These are phyloP conservation scores for Tetraselmis chui DNA, from an alignment of 139 green algal genomes.

Conservation along the genomic window DNA sequence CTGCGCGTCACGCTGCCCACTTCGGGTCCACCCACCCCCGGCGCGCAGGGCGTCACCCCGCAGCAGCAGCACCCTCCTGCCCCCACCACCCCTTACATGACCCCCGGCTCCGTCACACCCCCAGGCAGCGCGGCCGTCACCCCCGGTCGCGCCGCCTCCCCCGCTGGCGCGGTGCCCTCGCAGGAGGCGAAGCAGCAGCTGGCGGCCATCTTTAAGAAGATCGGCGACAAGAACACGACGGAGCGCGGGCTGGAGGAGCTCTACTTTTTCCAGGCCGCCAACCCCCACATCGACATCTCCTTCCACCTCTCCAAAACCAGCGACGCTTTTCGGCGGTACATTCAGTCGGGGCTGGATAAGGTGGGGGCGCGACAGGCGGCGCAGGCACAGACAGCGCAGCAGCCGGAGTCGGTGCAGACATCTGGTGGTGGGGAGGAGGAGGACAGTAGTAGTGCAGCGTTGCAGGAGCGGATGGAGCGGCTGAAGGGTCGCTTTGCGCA, in stretches of 20 bases:
- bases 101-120: not conserved
- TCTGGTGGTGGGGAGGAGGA: not conserved
- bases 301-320: constrained; percentile 26
- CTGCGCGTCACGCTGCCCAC: not conserved
- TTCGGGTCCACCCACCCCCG: not conserved
- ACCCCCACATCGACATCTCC: constrained; percentile 37
- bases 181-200: constrained; percentile 37
- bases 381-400: not conserved
- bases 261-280: constrained; percentile 43
- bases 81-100: constrained; percentile 2
- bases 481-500: not conserved
- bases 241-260: constrained; percentile 55
- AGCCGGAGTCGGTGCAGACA: not conserved
- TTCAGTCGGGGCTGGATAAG: constrained; percentile 30
- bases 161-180: not conserved
- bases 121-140: not conserved
- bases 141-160: not conserved
- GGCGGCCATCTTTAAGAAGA: constrained; percentile 65
- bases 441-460: not conserved
- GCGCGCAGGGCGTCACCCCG: not conserved
- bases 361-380: not conserved
- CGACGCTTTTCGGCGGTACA: constrained; percentile 36
- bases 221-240: constrained; percentile 54
- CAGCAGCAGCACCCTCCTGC: not conserved
- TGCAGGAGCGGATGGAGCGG: not conserved